phyloP scores from a whole-genome alignment of 2,329 filamentous ascomycete species.

The Emmonsiellopsis sp. region DNA sequence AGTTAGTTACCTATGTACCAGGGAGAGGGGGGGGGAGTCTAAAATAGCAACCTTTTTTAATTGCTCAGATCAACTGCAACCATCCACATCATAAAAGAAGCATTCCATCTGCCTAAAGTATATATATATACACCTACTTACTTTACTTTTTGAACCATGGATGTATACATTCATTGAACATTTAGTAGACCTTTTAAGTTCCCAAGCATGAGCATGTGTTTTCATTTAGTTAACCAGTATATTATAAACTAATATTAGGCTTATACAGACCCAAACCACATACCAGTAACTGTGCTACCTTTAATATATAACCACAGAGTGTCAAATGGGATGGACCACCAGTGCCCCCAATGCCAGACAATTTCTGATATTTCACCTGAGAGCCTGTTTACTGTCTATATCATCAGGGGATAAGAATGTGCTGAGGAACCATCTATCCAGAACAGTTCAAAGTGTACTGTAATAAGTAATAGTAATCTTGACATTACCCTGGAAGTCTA shows the following conservation, averaged over 20 bases:
- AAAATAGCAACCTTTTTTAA: neutral
- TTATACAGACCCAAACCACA: no score
- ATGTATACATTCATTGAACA: neutral
- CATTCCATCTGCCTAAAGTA: neutral
- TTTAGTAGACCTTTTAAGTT: neutral
- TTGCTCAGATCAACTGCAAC: neutral
- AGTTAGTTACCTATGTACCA: neutral
- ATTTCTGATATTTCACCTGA: no score
- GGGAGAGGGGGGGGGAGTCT: neutral
- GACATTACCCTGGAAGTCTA: neutral
- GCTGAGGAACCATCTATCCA: neutral
- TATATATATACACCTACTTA: neutral
- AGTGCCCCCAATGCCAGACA: no score
- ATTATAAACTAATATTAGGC: no score
- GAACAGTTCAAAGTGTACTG: neutral
- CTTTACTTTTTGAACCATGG: neutral
- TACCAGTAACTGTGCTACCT: no score
- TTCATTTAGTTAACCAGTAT: no score
- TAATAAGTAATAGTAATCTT: neutral
- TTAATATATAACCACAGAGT: no score
- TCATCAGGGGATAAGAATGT: neutral
- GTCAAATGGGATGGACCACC: no score
- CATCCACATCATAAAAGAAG: neutral
- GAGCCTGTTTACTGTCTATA: neutral
- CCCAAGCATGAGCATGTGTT: no score